Base-by-base conservation (phyloP, 2,329 filamentous ascomycete species). In the Scedosporium boydii region DNA sequence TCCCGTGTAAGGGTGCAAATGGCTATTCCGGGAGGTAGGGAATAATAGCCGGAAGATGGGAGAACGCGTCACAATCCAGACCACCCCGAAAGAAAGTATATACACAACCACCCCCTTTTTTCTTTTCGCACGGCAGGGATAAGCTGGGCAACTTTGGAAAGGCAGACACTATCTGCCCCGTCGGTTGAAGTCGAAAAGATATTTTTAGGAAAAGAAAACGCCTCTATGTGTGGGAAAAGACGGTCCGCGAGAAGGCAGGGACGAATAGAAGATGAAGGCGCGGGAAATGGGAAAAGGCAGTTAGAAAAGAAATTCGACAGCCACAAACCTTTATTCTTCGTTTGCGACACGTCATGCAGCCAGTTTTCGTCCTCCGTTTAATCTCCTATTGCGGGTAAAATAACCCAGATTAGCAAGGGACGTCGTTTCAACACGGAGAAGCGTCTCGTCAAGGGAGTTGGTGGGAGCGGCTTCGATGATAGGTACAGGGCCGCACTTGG, bases 261-360 rank as follows among this genome's bases (percentile, higher is more conserved):
- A 55, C 18, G 34, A 38, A 3, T 4, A 12, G 34, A 38, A 38
- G 34, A 14, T 38, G 34, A 38, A 38, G 34, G 34, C 10, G 10
- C 10, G 34, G 34, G 34, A 23, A 55, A 55, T 55, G 44, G 44
- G 21, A 48, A 48, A 55, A 29, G 29, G 12, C 6, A 55, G 23
- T 9, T 23, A 27, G 23, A 26, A 55, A 23, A 23, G 51, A 26
- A 55, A 55, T 26, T 27, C 14, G 58, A 59, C 6, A 23, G 34
- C 29, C 48, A 42, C 81, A 71, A 73, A 85, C 83, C 82, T 86
- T 86, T 70, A 86, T 85, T 67, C 83, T 77, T 67, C 83, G 78
- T 69, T 84, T 85, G 63, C 83, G 81, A 72, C 83, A 86, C 55
- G 83, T 86, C 70, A 86, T 72, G 67, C 83, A 86, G n/a, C 83